Evolutionary conservation across 106 monocot genomes (phyloP).

Genomic region (Dioscorea alata): DNA sequence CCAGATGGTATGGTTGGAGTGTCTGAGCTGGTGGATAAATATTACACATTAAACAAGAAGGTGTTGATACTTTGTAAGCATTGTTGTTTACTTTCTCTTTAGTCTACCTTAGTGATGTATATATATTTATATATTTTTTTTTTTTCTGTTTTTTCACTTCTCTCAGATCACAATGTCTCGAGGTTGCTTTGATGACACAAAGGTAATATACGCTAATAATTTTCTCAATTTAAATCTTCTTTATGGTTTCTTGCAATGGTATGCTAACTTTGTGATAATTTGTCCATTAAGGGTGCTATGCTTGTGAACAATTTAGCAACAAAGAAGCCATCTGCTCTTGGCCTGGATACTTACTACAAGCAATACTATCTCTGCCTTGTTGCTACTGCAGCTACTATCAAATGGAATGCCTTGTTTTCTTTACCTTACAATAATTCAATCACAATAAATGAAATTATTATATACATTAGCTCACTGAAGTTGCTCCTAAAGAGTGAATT

Average conservation of each 20-base stretch:
- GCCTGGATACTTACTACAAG: conserved; percentile 85
- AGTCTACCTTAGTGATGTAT: neutral
- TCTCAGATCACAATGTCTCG: conserved; percentile 73
- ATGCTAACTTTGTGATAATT: neutral
- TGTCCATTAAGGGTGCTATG: conserved; percentile 53
- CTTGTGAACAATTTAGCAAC: conserved; percentile 79
- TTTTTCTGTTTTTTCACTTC: neutral
- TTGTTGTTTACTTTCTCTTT: neutral
- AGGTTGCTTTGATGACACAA: conserved; percentile 94
- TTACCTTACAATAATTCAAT: neutral
- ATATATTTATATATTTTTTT: no score
- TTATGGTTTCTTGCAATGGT: neutral
- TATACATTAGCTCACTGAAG: no score
- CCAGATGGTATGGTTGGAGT: conserved; percentile 92
- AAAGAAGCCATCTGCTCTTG: conserved; percentile 89
- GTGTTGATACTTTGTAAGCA: conserved; percentile 15
- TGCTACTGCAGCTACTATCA: conserved; percentile 83
- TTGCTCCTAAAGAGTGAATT: no score
- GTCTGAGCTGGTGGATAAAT: conserved; percentile 81
- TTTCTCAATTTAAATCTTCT: conserved; percentile 2
- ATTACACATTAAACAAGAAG: conserved; percentile 72
- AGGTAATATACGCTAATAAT: conserved; percentile 33
- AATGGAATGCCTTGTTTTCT: conserved; percentile 44
- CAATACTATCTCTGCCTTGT: conserved; percentile 98
- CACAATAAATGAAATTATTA: no score